Evolutionary conservation across 2,329 filamentous ascomycete genomes (phyloP), one percentile per base, ranked within the genome.

Genomic region (Colletotrichum sp.): DNA sequence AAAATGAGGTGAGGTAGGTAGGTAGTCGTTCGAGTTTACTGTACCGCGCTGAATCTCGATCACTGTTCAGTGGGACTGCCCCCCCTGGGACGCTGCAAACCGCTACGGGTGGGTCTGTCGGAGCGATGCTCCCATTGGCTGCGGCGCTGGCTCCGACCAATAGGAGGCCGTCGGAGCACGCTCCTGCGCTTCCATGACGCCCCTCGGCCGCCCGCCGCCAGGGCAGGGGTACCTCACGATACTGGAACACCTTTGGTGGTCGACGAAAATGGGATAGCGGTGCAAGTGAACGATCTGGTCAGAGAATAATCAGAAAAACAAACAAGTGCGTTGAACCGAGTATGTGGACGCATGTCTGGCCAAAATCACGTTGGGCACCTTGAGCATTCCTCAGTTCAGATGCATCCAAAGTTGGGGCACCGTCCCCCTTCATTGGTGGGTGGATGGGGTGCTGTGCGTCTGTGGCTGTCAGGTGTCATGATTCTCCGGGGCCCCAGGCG

Each of bases 81-180:
- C 47, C 47, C 24, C 29, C 59, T 65, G 66, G 66, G 66, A 55
- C 70, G 54, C 59, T n/a, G n/a, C 31, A 27, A 38, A 38, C 33
- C n/a, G 43, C 55, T 33, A 31, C 21, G 55, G 24, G 61, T 73
- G 71, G 67, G 66, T 36, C 61, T 0, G 16, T n/a, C 21, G 51
- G 36, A 24, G 38, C 9, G 8, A n/a, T 21, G 27, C 61, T 62
- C 6, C 55, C n/a, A 73, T 73, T 73, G 71, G 71, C 21, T 27
- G 18, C 8, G 7, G n/a, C 5, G 55, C 27, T 18, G 4, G 3
- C 47, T n/a, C 33, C 47, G n/a, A 21, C 71, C 71, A 73, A 73
- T 73, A 27, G 71, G 67, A 71, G 27, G 31, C 9, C 24, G 68
- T 62, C 67, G 71, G 71, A 73, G 71, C 71, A 43, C 18, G 71